phyloP scores from a whole-genome alignment of 805 yeast species.

The Cyberlindnera suaveolens region DNA sequence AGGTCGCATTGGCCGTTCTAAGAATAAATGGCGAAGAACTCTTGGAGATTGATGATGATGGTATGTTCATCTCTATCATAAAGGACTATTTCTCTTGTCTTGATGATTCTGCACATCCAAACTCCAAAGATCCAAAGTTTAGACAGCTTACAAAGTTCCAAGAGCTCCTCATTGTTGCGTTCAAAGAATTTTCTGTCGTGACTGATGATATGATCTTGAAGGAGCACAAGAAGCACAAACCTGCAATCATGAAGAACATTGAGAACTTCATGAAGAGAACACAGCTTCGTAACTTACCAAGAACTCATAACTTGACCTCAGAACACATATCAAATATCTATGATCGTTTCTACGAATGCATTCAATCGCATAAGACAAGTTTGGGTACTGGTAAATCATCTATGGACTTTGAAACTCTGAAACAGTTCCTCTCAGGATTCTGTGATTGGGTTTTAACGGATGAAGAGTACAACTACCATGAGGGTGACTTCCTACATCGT shows the following conservation, averaged over 20 bases:
- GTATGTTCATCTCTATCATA: conserved; percentile 78
- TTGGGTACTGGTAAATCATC: conserved; percentile 52
- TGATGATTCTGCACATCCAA: conserved; percentile 75
- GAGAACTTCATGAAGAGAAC: conserved; percentile 89
- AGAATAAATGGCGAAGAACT: conserved; percentile 83
- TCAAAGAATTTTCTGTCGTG: conserved; percentile 79
- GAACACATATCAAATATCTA: conserved; percentile 66
- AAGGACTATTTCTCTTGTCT: conserved; percentile 75
- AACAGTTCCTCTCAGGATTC: conserved; percentile 67
- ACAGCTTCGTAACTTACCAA: conserved; percentile 80
- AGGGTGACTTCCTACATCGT: conserved; percentile 48
- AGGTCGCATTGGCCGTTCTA: conserved; percentile 87
- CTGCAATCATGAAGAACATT: conserved; percentile 76
- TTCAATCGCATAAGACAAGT: conserved; percentile 55
- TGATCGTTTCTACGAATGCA: conserved; percentile 75
- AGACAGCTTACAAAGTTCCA: conserved; percentile 79
- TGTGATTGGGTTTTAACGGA: conserved; percentile 65
- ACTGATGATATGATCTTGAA: conserved; percentile 68
- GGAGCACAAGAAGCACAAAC: conserved; percentile 65
- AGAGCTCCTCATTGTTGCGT: conserved; percentile 84
- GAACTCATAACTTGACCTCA: conserved; percentile 51
- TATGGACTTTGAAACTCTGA: conserved; percentile 71
- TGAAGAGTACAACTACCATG: conserved; percentile 31
- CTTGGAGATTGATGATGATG: conserved; percentile 81
- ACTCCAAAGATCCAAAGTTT: conserved; percentile 54